phyloP scores from a whole-genome alignment of 306 rosid species.

The Vachellia collinsii region DNA sequence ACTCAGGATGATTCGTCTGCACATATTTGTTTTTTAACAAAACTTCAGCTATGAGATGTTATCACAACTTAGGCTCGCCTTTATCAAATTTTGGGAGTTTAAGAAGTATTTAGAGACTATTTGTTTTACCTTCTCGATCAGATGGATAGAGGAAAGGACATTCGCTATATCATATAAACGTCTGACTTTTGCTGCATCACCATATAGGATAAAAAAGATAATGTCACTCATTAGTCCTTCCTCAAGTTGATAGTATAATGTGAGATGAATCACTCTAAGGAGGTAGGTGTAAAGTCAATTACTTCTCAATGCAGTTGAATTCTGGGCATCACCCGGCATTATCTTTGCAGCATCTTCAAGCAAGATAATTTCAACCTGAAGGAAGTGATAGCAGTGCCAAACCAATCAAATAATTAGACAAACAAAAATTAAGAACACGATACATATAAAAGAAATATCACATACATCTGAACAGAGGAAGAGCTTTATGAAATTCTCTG shows the following conservation, averaged over 20 bases:
- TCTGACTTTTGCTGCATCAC: slow-evolving; percentile 59
- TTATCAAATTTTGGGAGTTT: slow-evolving; percentile 11
- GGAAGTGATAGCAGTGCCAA: slow-evolving; percentile 10
- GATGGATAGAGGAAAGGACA: slow-evolving; percentile 54
- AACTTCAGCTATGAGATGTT: neutral
- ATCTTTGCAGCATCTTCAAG: slow-evolving; percentile 62
- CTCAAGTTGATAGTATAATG: neutral
- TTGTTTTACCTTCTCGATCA: slow-evolving; percentile 60
- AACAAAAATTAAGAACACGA: neutral
- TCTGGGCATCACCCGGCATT: slow-evolving; percentile 53
- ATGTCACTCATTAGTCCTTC: neutral
- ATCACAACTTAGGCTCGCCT: neutral
- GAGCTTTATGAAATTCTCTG: slow-evolving; percentile 61
- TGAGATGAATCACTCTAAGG: neutral
- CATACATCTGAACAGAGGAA: slow-evolving; percentile 60
- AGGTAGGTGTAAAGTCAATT: slow-evolving; percentile 3
- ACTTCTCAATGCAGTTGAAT: slow-evolving; percentile 55
- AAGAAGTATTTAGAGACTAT: neutral
- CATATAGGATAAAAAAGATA: neutral
- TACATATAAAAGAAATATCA: neutral
- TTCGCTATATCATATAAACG: slow-evolving; percentile 67
- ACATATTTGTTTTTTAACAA: neutral
- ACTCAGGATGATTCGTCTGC: slow-evolving; percentile 51
- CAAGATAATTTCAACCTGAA: slow-evolving; percentile 50
- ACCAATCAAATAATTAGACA: neutral